Base-by-base conservation (phyloP, 2,329 filamentous ascomycete genomes). In the Cladosporium austrohemisphaericum region DNA sequence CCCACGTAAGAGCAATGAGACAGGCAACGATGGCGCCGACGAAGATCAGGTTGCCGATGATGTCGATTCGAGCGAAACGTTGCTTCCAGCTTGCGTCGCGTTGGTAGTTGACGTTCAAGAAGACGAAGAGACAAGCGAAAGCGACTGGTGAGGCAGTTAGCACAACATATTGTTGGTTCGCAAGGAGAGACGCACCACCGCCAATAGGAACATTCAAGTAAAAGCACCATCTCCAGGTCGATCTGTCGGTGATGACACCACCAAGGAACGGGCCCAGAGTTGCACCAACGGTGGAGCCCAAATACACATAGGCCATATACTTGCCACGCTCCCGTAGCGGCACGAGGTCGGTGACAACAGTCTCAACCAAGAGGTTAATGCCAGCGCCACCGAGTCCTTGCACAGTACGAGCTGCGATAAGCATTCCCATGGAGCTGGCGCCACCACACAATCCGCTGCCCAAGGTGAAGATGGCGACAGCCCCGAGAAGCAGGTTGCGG, bases 371-470 rank as follows among this genome's bases (percentile, higher is more conserved):
- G 32, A 74, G 58, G 41, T 68, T 68, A 54, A 74, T 68, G 0
- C 75, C 75, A 4, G 70, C 74, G 1, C 63, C 69, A 0, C 75
- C 76, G 2, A 75, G 54, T 0, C 81, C 80, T 51, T 83, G 78
- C 1, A 83, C 62, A 0, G 70, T 69, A 0, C 79, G 70, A 13
- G 76, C 77, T 52, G 68, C 71, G 11, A 85, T 77, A 2, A 85
- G 65, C 58, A 74, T 72, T 0, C 55, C 58, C 1, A 65, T 66
- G 6, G 55, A 71, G 0, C 57, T 67, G 0, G 79, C 74, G 0
- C 70, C 71, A 0, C 77, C 79, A 33, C 67, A 71, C 3, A 84
- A 66, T 0, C 71, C 75, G 49, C 77, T 79, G 0, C 79, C 79
- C 0, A 81, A 55, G 0, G 66, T 68, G 51, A 81, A 81, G 1